Percentiles rank a stretch among this genome's conserved stretches.
These are phyloP conservation scores for Calonectria multiphialidica DNA, from an alignment of 2,329 filamentous ascomycete species.

Conservation along the genomic window DNA sequence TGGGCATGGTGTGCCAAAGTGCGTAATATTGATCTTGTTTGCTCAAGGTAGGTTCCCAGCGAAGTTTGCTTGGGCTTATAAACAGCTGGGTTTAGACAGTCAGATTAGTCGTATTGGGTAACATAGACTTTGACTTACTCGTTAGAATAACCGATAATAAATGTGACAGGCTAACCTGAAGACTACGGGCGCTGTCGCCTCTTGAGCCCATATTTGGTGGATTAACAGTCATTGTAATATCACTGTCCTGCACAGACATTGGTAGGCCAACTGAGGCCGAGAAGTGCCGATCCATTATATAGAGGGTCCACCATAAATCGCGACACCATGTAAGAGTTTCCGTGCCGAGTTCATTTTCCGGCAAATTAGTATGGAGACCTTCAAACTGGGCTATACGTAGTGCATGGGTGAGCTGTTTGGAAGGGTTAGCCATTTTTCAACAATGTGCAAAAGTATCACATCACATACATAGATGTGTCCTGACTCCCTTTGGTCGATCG, in stretches of 20 bases:
- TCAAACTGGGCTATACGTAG: slow-evolving; percentile 57
- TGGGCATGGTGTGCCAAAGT: slow-evolving; percentile 52
- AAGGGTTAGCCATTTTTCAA: neutral
- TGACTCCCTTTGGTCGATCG: slow-evolving; percentile 51
- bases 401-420: slow-evolving; percentile 51
- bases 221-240: slow-evolving; percentile 51
- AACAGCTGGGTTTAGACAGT: slow-evolving; percentile 41
- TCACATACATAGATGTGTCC: slow-evolving; percentile 45
- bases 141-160: slow-evolving; percentile 51
- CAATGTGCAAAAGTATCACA: accelerated
- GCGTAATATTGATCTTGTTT: slow-evolving; percentile 50
- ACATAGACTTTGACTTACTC: slow-evolving; percentile 38
- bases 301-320: slow-evolving; percentile 56
- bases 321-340: slow-evolving; percentile 49
- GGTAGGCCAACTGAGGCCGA: slow-evolving; percentile 53
- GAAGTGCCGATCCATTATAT: slow-evolving; percentile 55
- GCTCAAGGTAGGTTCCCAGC: slow-evolving; percentile 50
- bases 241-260: slow-evolving; percentile 51
- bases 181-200: slow-evolving; percentile 45
- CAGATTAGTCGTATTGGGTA: accelerated
- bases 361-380: slow-evolving; percentile 54
- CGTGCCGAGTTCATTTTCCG: slow-evolving; percentile 49
- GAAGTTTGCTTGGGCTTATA: slow-evolving; percentile 51
- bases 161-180: slow-evolving; percentile 52
- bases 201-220: slow-evolving; percentile 43